Evolutionary conservation across 139 green algal species (phyloP).

Genomic region (Deuterostichococcus epilithicus): DNA sequence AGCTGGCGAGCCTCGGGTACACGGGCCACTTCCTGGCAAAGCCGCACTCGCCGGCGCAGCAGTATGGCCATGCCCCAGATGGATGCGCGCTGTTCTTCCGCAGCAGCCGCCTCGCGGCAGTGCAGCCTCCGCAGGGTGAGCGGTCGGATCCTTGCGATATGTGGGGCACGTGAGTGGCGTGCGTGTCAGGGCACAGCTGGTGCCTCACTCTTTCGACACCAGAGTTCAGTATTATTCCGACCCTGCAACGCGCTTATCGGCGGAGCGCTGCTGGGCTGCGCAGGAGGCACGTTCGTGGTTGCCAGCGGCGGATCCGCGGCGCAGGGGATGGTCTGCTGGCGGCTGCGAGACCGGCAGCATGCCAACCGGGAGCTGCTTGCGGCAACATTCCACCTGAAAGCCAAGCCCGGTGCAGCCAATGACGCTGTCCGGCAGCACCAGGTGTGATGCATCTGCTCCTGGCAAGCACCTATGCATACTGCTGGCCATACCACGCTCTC

Average conservation of each 20-base stretch:
- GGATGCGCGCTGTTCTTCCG: conserved; percentile 46
- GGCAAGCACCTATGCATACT: not conserved
- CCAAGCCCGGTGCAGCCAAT: conserved; percentile 51
- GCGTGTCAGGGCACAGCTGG: not conserved
- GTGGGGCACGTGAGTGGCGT: too few species aligned
- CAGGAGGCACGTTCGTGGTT: not conserved
- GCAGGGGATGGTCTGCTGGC: conserved; percentile 26
- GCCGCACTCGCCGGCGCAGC: conserved; percentile 27
- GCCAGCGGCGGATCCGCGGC: not conserved
- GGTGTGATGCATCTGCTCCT: conserved; percentile 21
- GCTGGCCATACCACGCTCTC: too few species aligned
- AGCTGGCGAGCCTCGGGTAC: conserved; percentile 28
- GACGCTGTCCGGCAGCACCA: conserved; percentile 39
- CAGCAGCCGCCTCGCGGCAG: conserved; percentile 23
- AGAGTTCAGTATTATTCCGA: too few species aligned
- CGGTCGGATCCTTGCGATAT: not conserved
- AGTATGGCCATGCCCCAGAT: conserved; percentile 39
- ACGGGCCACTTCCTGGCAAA: conserved; percentile 36
- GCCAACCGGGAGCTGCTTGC: conserved; percentile 31
- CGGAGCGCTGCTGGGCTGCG: too few species aligned
- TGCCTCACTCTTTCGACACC: too few species aligned
- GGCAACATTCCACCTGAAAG: conserved; percentile 65
- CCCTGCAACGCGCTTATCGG: too few species aligned
- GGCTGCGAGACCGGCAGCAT: conserved; percentile 23
- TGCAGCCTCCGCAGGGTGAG: conserved; percentile 15